Percentiles rank a stretch among this genome's conserved stretches.
phyloP scores from a whole-genome alignment of 1,284 basidiomycete species.

The Pseudozyma thailandica region DNA sequence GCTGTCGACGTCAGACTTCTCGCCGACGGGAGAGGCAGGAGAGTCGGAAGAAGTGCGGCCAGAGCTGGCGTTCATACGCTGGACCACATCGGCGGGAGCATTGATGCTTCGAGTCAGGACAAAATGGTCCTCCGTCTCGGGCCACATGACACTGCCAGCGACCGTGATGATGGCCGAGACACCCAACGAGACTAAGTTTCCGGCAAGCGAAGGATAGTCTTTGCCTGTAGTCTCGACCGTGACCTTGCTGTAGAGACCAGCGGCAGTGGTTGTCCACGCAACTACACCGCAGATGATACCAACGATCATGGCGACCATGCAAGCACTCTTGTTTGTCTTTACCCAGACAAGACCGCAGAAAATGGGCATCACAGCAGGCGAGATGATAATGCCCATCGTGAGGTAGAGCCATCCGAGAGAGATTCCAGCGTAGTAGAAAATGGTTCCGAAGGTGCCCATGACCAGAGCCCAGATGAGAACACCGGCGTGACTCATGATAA shows the following conservation, averaged over 20 bases:
- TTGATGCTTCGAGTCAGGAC: conserved; percentile 62
- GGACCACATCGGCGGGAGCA: conserved; percentile 48
- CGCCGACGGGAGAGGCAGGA: conserved; percentile 6
- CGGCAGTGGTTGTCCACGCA: conserved; percentile 81
- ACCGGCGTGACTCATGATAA: conserved; percentile 76
- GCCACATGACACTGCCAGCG: conserved; percentile 63
- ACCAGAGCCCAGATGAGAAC: conserved; percentile 76
- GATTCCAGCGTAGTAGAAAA: conserved; percentile 80
- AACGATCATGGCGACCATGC: conserved; percentile 75
- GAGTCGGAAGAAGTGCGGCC: conserved; percentile 12
- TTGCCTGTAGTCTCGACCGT: conserved; percentile 76
- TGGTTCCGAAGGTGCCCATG: conserved; percentile 83
- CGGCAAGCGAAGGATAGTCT: conserved; percentile 77
- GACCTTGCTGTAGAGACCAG: conserved; percentile 81
- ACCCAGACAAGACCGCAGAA: conserved; percentile 74
- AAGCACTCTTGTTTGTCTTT: conserved; percentile 57
- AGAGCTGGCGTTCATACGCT: conserved; percentile 24
- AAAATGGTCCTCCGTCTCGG: conserved; percentile 62
- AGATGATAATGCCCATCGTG: conserved; percentile 83
- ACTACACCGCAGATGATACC: conserved; percentile 80
- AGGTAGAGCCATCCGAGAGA: conserved; percentile 73
- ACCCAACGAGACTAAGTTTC: conserved; percentile 85
- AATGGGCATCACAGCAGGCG: conserved; percentile 85
- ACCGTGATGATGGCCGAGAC: conserved; percentile 81
- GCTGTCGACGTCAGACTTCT: conserved; percentile 23